A percentile compares a stretch with the other conserved stretches of the same genome.
phyloP scores from a whole-genome alignment of 768 basidiomycete genomes.

The Suillus bovinus region DNA sequence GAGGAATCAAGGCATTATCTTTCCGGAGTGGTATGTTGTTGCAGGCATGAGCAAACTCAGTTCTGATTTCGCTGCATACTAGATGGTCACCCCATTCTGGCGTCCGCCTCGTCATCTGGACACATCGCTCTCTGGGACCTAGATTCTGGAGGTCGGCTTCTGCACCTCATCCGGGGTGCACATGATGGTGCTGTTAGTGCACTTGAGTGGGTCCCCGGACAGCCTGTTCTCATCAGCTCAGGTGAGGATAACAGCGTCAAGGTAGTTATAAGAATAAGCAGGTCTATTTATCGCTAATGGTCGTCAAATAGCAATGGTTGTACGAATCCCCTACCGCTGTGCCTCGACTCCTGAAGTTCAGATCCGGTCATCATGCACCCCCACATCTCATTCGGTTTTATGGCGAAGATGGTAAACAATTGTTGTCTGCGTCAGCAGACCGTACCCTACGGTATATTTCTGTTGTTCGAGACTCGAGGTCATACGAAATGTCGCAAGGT shows the following conservation, averaged over 20 bases:
- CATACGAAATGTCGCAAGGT: constrained; percentile 95
- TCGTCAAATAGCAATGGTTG: constrained; percentile 82
- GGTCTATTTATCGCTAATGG: constrained; percentile 4
- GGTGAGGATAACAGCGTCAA: constrained; percentile 96
- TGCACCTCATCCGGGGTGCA: constrained; percentile 85
- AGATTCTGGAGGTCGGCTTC: constrained; percentile 72
- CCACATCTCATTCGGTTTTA: constrained; percentile 94
- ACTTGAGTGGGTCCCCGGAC: constrained; percentile 90
- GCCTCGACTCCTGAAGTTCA: constrained; percentile 87
- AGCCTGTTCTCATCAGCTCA: constrained; percentile 86
- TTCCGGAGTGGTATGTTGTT: constrained; percentile 82
- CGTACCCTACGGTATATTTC: constrained; percentile 87
- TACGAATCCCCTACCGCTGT: constrained; percentile 89
- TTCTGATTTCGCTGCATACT: background rate
- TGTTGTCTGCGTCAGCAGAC: constrained; percentile 88
- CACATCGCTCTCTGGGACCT: constrained; percentile 95
- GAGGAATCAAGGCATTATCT: constrained; percentile 69
- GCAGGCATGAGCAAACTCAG: background rate
- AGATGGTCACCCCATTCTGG: constrained; percentile 90
- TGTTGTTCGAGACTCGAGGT: constrained; percentile 92
- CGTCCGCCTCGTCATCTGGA: constrained; percentile 83
- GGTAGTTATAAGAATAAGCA: constrained; percentile 42
- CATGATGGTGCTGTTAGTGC: constrained; percentile 85
- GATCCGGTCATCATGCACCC: constrained; percentile 89
- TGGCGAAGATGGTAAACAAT: constrained; percentile 94